Base-by-base conservation (phyloP, 1,284 basidiomycete genomes). In the Papiliotrema fonsecae region DNA sequence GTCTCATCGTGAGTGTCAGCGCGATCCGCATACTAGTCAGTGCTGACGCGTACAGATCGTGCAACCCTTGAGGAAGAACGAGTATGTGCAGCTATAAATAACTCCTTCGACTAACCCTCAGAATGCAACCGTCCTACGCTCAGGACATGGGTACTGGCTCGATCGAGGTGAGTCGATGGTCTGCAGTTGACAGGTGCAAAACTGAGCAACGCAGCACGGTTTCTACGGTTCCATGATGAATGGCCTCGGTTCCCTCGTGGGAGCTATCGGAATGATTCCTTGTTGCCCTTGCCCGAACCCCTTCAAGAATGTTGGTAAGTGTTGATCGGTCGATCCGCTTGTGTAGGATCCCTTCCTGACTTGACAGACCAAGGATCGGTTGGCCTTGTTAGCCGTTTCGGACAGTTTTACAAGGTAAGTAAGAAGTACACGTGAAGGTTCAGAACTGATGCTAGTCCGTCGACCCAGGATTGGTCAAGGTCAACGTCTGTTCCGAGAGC, bases 401-500 rank as follows among this genome's bases (percentile, higher is more conserved):
- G 92, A 50, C 82, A 92, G 70, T 96, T 94, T 79, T 93, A 92
- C 82, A 88, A 87, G 71, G 61, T 61, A 36, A 49, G 53, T 38
- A 22, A 28, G 10, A 37, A 28, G 6, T 3, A 6, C 34, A 13
- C 41, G n/a, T 41, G 41, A n/a, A n/a, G n/a, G n/a, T n/a, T n/a
- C n/a, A n/a, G n/a, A n/a, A n/a, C 21, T 26, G 6, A 28, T 42
- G n/a, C 13, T 22, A 63, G 64, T 84, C 87, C 6, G 91, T 94
- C 57, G 92, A 97, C 69, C 92, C 92, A 1, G 92, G 92, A 58
- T 80, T 97, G 21, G 85, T 87, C 45, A 82, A 89, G 62, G 84
- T 97, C 71, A 97, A 97, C 67, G 87, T 93, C 50, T 94, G 90
- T 78, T 87, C 87, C 7, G 92, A 97, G 70, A 78, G 79, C 1